Evolutionary conservation across 2,329 filamentous ascomycete genomes (phyloP), one percentile per base, ranked within the genome.

Genomic region (Plenodomus biglobosus): DNA sequence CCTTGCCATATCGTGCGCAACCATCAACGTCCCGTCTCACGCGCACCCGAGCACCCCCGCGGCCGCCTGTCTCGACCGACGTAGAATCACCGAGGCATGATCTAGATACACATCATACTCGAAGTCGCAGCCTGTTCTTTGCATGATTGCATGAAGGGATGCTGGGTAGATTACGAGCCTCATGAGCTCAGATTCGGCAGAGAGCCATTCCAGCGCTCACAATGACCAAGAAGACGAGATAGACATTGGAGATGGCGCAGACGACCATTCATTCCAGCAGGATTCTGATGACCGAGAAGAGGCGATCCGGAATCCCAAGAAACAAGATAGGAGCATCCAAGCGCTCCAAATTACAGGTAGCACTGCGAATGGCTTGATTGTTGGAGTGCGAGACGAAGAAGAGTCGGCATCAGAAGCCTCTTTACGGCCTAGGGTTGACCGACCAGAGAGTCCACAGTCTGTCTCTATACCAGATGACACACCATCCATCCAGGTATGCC

Each of bases 381-480:
- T 74, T 51, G 65, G 24, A 61, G 61, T 24, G 10, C 58, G 62
- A 34, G 50, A 59, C n/a, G 58, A 61, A 4, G 59, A 65, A 8
- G 59, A 58, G 18, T 55, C 57, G 10, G 45, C 50, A 20, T 64
- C 61, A 20, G 59, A 66, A 16, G 39, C 59, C 8, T 47, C 60
- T 4, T 53, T 56, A 17, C 53, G 53, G 8, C 53, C 58, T 4
- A 43, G 32, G 18, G 24, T 48, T 19, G 52, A 49, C 37, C 55
- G 55, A 16, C 62, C 64, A 18, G 83, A 81, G 38, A 95, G 89
- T 64, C 87, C 86, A 7, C 79, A 82, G 42, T 91, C 87, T 13
- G 70, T 85, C 48, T 95, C 90, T 4, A 85, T 84, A 20, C 88
- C 89, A 17, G 91, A 95, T 65, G 88, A 95, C 69, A 86, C 89